Evolutionary conservation across 2,329 filamentous ascomycete species (phyloP).

Genomic region (Verticillium isaacii): DNA sequence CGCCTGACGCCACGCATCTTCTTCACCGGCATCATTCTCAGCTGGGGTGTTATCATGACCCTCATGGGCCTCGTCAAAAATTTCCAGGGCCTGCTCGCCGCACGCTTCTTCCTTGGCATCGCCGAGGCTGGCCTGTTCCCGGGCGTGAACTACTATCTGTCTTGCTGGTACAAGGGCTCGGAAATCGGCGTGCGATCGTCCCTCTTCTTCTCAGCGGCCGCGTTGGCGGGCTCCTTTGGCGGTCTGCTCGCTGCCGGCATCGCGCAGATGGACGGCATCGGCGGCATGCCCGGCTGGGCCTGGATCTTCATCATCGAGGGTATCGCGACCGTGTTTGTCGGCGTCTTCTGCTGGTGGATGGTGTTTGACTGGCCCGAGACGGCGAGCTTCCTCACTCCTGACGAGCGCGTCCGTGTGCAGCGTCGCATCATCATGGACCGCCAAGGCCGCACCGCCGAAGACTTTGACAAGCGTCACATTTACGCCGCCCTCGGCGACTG

Average conservation of each 20-base stretch:
- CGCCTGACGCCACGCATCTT: slow-evolving; percentile 59
- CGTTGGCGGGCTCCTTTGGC: slow-evolving; percentile 69
- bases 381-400: slow-evolving; percentile 61
- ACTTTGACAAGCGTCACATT: slow-evolving; percentile 66
- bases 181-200: slow-evolving; percentile 71
- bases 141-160: slow-evolving; percentile 64
- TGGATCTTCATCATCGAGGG: slow-evolving; percentile 67
- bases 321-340: slow-evolving; percentile 61
- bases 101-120: slow-evolving; percentile 58
- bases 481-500: slow-evolving; percentile 69
- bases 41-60: slow-evolving; percentile 34
- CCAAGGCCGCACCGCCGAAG: slow-evolving; percentile 65
- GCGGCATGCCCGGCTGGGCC: slow-evolving; percentile 47
- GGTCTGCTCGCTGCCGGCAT: slow-evolving; percentile 67
- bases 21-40: slow-evolving; percentile 60
- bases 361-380: slow-evolving; percentile 76
- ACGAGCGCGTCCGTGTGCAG: slow-evolving; percentile 64
- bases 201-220: slow-evolving; percentile 76
- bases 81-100: slow-evolving; percentile 36
- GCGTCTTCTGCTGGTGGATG: slow-evolving; percentile 62
- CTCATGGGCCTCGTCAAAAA: slow-evolving; percentile 43
- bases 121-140: slow-evolving; percentile 63
- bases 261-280: slow-evolving; percentile 58
- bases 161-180: slow-evolving; percentile 72
- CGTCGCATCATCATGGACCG: slow-evolving; percentile 63